A percentile compares a stretch with the other conserved stretches of the same genome.
Conservation (phyloP, 108 stramenopile genomes). For the Discostella pseudostelligera region DNA sequence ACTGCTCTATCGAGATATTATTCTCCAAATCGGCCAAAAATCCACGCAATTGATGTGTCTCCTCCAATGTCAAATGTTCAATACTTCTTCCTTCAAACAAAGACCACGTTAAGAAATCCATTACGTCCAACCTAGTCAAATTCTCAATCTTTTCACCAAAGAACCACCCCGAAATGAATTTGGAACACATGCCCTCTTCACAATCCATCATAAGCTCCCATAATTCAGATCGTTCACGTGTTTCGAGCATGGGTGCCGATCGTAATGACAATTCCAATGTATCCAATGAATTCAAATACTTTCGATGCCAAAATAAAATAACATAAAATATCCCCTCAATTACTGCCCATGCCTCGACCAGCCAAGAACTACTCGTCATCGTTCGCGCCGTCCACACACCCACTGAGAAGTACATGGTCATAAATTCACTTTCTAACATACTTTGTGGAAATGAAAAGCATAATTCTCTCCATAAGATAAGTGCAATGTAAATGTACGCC, state of each 20-base stretch:
- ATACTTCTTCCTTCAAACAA: conserved; percentile 89
- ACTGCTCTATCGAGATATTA: conserved; percentile 57
- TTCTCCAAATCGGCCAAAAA: conserved; percentile 76
- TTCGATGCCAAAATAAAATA: conserved; percentile 53
- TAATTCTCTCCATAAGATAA: conserved; percentile 74
- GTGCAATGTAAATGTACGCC: conserved; percentile 68
- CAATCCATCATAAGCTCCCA: conserved; percentile 70
- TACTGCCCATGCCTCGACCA: conserved; percentile 75
- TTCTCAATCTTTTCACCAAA: conserved; percentile 70
- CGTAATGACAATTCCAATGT: conserved; percentile 73
- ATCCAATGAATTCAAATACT: conserved; percentile 69
- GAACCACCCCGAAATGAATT: conserved; percentile 83
- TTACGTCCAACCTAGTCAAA: conserved; percentile 80
- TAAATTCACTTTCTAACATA: conserved; percentile 42
- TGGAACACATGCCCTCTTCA: conserved; percentile 50
- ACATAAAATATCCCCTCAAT: conserved; percentile 83
- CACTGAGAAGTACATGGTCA: conserved; percentile 56
- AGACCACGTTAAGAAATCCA: conserved; percentile 77
- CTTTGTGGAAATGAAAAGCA: conserved; percentile 58
- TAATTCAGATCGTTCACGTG: conserved; percentile 55
- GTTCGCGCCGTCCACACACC: conserved; percentile 51
- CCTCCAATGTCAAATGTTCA: conserved; percentile 81
- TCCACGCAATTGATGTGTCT: conserved; percentile 63
- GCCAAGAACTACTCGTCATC: conserved; percentile 53
- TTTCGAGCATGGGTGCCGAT: conserved; percentile 73